Base-by-base conservation (phyloP, 2,329 filamentous ascomycete genomes). In the Hymenoscyphus fructigenus region DNA sequence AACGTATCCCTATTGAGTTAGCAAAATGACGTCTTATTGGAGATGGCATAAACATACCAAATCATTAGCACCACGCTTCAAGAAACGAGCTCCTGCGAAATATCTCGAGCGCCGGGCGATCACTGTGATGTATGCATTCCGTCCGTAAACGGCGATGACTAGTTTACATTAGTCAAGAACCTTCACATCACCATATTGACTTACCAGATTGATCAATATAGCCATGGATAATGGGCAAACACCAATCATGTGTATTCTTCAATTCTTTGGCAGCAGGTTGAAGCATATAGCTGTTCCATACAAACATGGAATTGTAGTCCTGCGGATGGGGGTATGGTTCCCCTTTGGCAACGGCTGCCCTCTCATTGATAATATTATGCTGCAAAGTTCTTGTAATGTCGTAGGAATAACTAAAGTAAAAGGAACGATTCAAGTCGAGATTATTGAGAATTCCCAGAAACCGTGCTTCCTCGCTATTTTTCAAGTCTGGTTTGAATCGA, bases 391-490 rank as follows among this genome's bases (percentile, higher is more conserved):
- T 87, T 0, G 95, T 99, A 70, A 98, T 91, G 75, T 99, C 92
- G 79, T 99, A 99, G 0, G 94, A 96, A 76, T 97, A 97, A 79
- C 94, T 97, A 80, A 97, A 99, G 78, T 99, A 99, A 77, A 99
- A 99, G 0, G 91, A 96, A 64, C 91, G 86, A 0, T 91, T 93
- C 66, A 99, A 80, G 76, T 99, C 95, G 36, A 99, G 83, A 70
- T 96, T 96, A 75, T 91, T 93, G 56, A 99, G 82, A 61, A 97
- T 98, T 29, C 87, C 85, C 38, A 98, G 83, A 73, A 96, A 98
- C 32, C 94, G 88, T 47, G 91, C 88, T 78, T 99, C 95, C 76
- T 98, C 94, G 0, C 91, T 86, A 72, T 96, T 95, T 60, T 83
- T 81, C 61, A 89, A 84, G 68, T 97, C 92, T n/a, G 88, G 83